phyloP scores from a whole-genome alignment of 139 green algal species.

The Chlorella sp. region DNA sequence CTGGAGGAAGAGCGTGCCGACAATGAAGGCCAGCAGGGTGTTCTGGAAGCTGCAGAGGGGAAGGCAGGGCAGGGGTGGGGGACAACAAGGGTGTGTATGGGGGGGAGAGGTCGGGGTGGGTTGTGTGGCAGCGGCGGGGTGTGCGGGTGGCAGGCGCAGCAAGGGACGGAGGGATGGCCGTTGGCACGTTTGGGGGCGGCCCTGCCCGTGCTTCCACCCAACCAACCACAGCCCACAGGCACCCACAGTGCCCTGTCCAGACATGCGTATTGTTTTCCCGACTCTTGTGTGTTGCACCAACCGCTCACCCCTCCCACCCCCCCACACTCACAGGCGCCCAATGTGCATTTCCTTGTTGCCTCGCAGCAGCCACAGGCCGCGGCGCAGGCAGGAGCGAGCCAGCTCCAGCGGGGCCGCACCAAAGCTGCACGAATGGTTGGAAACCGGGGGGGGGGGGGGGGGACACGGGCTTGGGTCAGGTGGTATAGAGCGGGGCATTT shows the following conservation, averaged over 20 bases:
- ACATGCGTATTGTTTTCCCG: too few species aligned
- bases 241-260: neutral
- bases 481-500: too few species aligned
- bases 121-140: too few species aligned
- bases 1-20: constrained; percentile 65
- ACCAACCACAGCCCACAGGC: neutral
- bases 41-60: constrained; percentile 32
- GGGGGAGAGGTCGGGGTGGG: too few species aligned
- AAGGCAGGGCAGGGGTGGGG: neutral
- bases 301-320: neutral
- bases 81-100: neutral
- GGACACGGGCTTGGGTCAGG: too few species aligned
- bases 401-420: neutral
- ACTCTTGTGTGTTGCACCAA: too few species aligned
- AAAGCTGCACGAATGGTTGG: constrained; percentile 8
- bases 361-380: neutral
- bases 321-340: constrained; percentile 25
- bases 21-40: constrained; percentile 50
- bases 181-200: too few species aligned
- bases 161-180: too few species aligned
- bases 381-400: constrained; percentile 5
- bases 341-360: constrained; percentile 20
- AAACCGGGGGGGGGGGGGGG: neutral
- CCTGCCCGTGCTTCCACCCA: too few species aligned
- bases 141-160: neutral